Evolutionary conservation across 2,329 filamentous ascomycete species (phyloP).

Genomic region (Alternaria dauci): DNA sequence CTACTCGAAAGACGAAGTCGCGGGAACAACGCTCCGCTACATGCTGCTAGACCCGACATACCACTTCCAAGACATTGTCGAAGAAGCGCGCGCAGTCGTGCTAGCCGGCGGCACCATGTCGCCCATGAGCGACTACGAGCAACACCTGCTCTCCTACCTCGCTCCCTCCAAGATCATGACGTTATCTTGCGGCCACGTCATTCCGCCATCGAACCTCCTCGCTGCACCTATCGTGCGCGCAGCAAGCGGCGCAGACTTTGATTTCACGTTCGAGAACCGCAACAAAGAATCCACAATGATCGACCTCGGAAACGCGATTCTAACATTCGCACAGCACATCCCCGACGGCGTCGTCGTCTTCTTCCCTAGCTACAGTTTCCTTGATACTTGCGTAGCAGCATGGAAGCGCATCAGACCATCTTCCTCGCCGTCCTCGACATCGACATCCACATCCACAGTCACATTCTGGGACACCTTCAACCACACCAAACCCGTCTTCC

Average conservation of each 20-base stretch:
- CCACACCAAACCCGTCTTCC: conserved; percentile 63
- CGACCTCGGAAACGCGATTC: conserved; percentile 76
- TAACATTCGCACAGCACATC: conserved; percentile 75
- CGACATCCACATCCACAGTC: not conserved
- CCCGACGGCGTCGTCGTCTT: conserved; percentile 93
- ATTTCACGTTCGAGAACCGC: conserved; percentile 87
- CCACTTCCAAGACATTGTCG: conserved; percentile 87
- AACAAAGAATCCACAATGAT: conserved; percentile 72
- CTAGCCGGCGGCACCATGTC: conserved; percentile 98
- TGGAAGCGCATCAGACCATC: conserved; percentile 50
- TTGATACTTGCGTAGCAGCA: conserved; percentile 70
- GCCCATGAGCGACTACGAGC: conserved; percentile 88
- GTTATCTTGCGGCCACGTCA: conserved; percentile 93
- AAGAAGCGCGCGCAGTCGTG: conserved; percentile 84
- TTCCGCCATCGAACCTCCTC: conserved; percentile 80
- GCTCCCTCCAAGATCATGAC: conserved; percentile 71
- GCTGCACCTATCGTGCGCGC: conserved; percentile 73
- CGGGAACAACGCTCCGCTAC: conserved; percentile 75
- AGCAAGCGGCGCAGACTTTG: conserved; percentile 66
- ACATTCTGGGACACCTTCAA: conserved; percentile 65
- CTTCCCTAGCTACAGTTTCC: conserved; percentile 93
- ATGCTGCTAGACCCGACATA: conserved; percentile 89
- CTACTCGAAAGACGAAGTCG: conserved; percentile 57
- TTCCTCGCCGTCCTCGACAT: conserved; percentile 6
- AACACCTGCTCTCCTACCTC: conserved; percentile 84